Percentiles rank a stretch among this genome's conserved stretches.
These are phyloP conservation scores for Amanita phalloides DNA, from an alignment of 768 basidiomycete species.

Conservation along the genomic window DNA sequence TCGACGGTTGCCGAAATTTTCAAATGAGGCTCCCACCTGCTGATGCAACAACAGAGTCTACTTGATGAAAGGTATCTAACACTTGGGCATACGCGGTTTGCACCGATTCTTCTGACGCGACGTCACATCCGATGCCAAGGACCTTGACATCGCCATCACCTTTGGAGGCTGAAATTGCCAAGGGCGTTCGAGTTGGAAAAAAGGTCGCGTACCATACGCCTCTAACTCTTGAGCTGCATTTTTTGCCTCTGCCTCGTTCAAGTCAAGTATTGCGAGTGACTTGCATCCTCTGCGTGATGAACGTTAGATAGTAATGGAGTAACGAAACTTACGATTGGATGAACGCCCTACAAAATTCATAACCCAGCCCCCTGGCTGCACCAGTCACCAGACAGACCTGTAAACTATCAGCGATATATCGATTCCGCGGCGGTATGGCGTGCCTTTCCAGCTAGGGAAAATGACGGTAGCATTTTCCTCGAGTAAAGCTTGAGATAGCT, in stretches of 20 bases:
- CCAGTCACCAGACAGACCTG: conserved; percentile 92
- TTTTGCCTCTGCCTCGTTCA: conserved; percentile 60
- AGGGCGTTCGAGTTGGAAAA: not conserved
- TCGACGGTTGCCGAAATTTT: not conserved
- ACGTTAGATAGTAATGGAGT: no score
- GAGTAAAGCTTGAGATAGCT: conserved; percentile 3
- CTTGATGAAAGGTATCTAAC: conserved; percentile 51
- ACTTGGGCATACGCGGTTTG: conserved; percentile 59
- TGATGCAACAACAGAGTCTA: conserved; percentile 82
- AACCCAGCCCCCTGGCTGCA: conserved; percentile 83
- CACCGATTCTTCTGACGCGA: conserved; percentile 73
- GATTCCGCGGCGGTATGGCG: conserved; percentile 5
- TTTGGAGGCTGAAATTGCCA: conserved; percentile 39
- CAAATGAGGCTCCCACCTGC: conserved; percentile 43
- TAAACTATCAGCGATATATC: not conserved
- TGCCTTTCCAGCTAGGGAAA: conserved; percentile 76
- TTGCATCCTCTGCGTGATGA: conserved; percentile 57
- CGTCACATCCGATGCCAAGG: conserved; percentile 79
- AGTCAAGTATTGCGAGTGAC: conserved; percentile 70
- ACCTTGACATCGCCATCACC: conserved; percentile 45
- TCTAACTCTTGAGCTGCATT: conserved; percentile 58
- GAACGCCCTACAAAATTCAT: conserved; percentile 87
- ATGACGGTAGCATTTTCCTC: conserved; percentile 53
- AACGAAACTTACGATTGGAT: conserved; percentile 50
- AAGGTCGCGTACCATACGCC: conserved; percentile 7